Conservation (phyloP, 768 basidiomycete species). For the Termitomyces eurrhizus region DNA sequence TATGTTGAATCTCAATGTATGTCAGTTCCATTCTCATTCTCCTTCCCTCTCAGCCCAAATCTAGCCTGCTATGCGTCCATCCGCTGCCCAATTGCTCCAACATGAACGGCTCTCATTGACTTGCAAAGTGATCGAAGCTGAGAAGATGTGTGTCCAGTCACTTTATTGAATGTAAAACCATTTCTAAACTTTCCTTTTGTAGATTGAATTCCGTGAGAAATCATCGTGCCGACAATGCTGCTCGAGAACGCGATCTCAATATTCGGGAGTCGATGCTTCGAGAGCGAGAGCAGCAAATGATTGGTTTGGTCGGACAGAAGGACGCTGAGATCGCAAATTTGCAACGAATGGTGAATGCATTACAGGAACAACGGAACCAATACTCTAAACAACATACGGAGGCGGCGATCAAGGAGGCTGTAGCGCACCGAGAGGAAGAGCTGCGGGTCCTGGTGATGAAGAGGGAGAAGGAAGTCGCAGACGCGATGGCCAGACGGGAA, state of each 20-base stretch:
- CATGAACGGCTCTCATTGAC: constrained; percentile 74
- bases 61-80: constrained; percentile 85
- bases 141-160: constrained; percentile 57
- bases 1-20: constrained; percentile 83
- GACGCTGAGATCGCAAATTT: constrained; percentile 55
- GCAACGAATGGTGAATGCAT: constrained; percentile 40
- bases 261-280: constrained; percentile 50
- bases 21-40: constrained; percentile 3
- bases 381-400: constrained; percentile 38
- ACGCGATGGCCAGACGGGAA: constrained; percentile 61
- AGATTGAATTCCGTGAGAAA: constrained; percentile 65
- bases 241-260: constrained; percentile 62
- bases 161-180: background rate
- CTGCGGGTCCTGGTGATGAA: constrained; percentile 59
- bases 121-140: constrained; percentile 68
- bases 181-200: background rate
- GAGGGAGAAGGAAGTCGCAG: constrained; percentile 68
- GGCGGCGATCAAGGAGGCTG: constrained; percentile 49
- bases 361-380: constrained; percentile 28
- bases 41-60: background rate
- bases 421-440: constrained; percentile 64
- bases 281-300: constrained; percentile 54
- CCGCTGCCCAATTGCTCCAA: constrained; percentile 74
- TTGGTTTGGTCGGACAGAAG: constrained; percentile 45
- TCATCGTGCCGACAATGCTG: constrained; percentile 51